Percentiles rank a stretch among this genome's conserved stretches.
Evolutionary conservation across 164 flowering plant species (phyloP).

Genomic region (Chloranthus sessilifolius): DNA sequence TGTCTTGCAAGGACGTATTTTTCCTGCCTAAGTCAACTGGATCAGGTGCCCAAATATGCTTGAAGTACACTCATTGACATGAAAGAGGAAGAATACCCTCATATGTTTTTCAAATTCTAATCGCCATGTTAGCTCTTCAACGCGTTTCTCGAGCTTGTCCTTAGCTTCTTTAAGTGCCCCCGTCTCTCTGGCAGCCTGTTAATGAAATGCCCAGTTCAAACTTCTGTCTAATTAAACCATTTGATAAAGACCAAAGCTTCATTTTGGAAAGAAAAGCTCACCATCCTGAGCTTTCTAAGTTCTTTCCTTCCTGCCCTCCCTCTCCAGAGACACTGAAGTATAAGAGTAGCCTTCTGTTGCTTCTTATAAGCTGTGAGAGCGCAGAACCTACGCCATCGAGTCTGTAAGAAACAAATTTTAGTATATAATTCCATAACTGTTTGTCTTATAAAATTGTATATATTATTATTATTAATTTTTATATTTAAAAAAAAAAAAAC

Average conservation of each 20-base stretch:
- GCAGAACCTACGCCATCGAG: constrained; percentile 56
- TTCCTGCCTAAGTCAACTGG: background rate
- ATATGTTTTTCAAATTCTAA: constrained; percentile 69
- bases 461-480: no score
- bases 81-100: constrained; percentile 42
- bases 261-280: constrained; percentile 18
- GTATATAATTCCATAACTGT: background rate
- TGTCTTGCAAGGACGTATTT: no score
- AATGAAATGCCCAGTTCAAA: no score
- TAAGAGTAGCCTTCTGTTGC: constrained; percentile 45
- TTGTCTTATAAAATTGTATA: no score
- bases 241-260: background rate
- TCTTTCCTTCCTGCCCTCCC: constrained; percentile 56
- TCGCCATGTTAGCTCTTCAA: constrained; percentile 84
- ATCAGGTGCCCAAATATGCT: constrained; percentile 6
- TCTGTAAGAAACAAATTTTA: constrained; percentile 33
- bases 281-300: constrained; percentile 72
- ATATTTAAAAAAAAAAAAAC: no score
- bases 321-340: constrained; percentile 81
- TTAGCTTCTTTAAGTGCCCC: constrained; percentile 89
- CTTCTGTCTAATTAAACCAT: no score
- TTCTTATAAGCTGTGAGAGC: constrained; percentile 43
- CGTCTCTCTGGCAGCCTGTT: constrained; percentile 84
- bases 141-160: constrained; percentile 87
- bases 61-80: background rate